These are phyloP conservation scores for Neolentinus lepideus DNA, from an alignment of 1,284 basidiomycete species.

Conservation along the genomic window DNA sequence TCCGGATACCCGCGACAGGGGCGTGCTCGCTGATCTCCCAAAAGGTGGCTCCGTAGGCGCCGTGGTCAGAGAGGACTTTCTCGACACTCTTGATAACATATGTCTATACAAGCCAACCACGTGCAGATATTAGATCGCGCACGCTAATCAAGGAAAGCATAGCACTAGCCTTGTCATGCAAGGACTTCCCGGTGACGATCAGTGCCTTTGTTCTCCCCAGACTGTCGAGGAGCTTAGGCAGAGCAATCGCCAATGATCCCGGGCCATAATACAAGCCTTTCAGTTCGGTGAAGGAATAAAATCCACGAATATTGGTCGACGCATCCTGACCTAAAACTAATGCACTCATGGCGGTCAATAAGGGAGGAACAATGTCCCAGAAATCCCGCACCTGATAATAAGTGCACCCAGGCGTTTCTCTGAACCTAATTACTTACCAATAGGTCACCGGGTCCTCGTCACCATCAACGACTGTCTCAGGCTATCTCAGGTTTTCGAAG, in stretches of 20 bases:
- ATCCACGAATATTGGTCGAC: constrained; percentile 26
- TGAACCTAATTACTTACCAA: no score
- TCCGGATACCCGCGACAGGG: constrained; percentile 63
- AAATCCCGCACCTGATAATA: no score
- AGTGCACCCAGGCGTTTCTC: no score
- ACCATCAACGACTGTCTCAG: no score
- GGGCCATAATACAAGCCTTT: constrained; percentile 65
- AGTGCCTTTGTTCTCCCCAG: constrained; percentile 56
- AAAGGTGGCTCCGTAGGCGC: constrained; percentile 62
- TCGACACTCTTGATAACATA: constrained; percentile 57
- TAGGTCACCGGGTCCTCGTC: no score
- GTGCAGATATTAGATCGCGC: no score
- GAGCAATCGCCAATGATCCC: constrained; percentile 48
- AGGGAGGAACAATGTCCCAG: no score
- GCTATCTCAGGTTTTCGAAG: no score
- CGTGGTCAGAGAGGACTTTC: constrained; percentile 42
- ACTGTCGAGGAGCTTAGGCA: constrained; percentile 51
- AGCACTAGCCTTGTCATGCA: constrained; percentile 49
- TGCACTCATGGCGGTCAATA: background rate
- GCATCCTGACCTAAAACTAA: constrained; percentile 14
- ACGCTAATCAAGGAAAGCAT: no score
- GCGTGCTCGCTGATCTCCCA: constrained; percentile 73
- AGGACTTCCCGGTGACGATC: constrained; percentile 63
- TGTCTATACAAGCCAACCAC: constrained; percentile 34
- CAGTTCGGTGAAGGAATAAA: constrained; percentile 61